These are phyloP conservation scores for Linum usitatissimum DNA, from an alignment of 345 rosid species.

Conservation along the genomic window DNA sequence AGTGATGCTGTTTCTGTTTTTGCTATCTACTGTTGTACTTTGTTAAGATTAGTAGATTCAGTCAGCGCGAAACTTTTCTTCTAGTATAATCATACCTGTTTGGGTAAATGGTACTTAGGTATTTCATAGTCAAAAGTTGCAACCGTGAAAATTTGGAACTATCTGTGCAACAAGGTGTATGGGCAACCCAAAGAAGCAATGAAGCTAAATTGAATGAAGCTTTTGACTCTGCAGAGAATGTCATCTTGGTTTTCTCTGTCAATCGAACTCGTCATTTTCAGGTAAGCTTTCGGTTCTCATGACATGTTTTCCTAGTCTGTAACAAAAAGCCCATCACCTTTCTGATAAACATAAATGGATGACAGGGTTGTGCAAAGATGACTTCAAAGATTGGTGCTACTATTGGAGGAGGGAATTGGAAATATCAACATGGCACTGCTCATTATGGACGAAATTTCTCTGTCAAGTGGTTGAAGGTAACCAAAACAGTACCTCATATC, in stretches of 20 bases:
- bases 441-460: constrained; percentile 96
- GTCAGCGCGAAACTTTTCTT: constrained; percentile 6
- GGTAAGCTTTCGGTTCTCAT: constrained; percentile 36
- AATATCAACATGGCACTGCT: constrained; percentile 97
- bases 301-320: neutral
- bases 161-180: constrained; percentile 98
- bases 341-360: constrained; percentile 15
- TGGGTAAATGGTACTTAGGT: constrained; percentile 41
- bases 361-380: constrained; percentile 98
- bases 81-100: constrained; percentile 1
- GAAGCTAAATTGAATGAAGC: constrained; percentile 97
- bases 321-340: neutral
- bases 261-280: constrained; percentile 94
- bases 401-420: constrained; percentile 90
- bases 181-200: constrained; percentile 99
- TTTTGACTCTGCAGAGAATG: constrained; percentile 82
- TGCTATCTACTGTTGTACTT: neutral
- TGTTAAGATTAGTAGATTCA: constrained; percentile 6
- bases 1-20: neutral
- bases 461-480: constrained; percentile 96
- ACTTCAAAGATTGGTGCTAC: constrained; percentile 87
- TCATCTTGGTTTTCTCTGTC: constrained; percentile 88
- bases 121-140: constrained; percentile 94
- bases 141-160: constrained; percentile 92
- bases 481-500: neutral